A percentile compares a stretch with the other conserved stretches of the same genome.
Evolutionary conservation across 192 early-diverging fungal species (phyloP).

Genomic region (Backusella tuberculispora): DNA sequence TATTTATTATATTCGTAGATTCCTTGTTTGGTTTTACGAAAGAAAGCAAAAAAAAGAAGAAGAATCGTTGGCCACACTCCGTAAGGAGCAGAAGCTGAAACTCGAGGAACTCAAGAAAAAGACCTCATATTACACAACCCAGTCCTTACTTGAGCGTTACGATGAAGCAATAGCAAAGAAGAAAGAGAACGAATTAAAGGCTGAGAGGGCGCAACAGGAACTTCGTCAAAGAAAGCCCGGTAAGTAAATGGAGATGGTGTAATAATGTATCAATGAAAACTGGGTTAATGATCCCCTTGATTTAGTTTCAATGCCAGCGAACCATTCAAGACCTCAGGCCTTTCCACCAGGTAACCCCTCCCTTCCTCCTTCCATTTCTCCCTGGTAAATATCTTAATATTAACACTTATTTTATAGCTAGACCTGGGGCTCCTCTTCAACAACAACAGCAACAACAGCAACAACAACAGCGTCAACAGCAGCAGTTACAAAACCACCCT

Average conservation of each 20-base stretch:
- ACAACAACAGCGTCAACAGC: neutral
- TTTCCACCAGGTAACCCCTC: slow-evolving; percentile 1
- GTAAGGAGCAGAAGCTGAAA: slow-evolving; percentile 67
- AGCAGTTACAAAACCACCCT: neutral
- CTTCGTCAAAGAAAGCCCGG: slow-evolving; percentile 18
- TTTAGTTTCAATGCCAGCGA: slow-evolving; percentile 17
- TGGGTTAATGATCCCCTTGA: neutral
- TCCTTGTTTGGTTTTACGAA: slow-evolving; percentile 53
- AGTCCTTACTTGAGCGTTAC: slow-evolving; percentile 87
- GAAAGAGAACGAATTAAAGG: neutral
- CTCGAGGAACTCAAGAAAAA: slow-evolving; percentile 96
- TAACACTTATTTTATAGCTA: slow-evolving; percentile 5
- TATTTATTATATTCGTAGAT: slow-evolving; percentile 37
- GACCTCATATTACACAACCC: slow-evolving; percentile 89
- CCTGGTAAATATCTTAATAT: slow-evolving; percentile 14
- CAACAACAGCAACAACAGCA: neutral
- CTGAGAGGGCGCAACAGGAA: slow-evolving; percentile 3
- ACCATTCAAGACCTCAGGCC: neutral
- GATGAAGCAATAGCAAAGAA: slow-evolving; percentile 51
- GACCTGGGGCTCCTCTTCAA: neutral
- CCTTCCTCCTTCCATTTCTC: neutral
- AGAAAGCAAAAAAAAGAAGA: slow-evolving; percentile 57
- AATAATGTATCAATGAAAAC: neutral
- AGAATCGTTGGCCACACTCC: slow-evolving; percentile 44
- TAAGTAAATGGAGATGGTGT: neutral